Conservation (phyloP, 305 asterid species). For the Stenogyne calaminthoides region DNA sequence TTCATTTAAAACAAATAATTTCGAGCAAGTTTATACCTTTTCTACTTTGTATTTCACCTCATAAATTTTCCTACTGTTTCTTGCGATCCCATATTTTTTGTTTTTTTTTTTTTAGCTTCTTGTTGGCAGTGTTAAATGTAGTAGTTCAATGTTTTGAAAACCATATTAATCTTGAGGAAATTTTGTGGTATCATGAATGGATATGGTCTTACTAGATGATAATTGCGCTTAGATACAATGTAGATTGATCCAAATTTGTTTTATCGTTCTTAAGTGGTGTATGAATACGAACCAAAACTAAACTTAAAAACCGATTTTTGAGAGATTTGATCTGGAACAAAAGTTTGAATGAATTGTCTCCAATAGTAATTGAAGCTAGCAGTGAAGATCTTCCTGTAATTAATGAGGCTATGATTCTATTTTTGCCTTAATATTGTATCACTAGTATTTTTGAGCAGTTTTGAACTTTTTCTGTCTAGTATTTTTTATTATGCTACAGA, state of each 20-base stretch:
- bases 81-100: background rate
- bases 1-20: background rate
- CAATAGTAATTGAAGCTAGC: too few relatives aligned
- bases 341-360: too few relatives aligned
- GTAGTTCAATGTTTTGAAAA: background rate
- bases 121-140: background rate
- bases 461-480: too few relatives aligned
- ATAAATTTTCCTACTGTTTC: background rate
- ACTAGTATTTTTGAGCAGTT: too few relatives aligned
- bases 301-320: background rate
- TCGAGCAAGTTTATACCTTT: background rate
- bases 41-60: background rate
- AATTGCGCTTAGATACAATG: background rate
- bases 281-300: too few relatives aligned
- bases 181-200: background rate
- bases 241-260: background rate
- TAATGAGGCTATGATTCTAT: background rate
- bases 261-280: too few relatives aligned
- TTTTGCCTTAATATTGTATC: background rate
- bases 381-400: too few relatives aligned
- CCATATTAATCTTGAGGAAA: background rate
- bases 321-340: background rate
- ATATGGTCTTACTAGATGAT: background rate
- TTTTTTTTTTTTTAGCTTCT: background rate
- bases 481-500: too few relatives aligned